phyloP scores from a whole-genome alignment of 352 stramenopile species.

The Phytophthora sansomeana region DNA sequence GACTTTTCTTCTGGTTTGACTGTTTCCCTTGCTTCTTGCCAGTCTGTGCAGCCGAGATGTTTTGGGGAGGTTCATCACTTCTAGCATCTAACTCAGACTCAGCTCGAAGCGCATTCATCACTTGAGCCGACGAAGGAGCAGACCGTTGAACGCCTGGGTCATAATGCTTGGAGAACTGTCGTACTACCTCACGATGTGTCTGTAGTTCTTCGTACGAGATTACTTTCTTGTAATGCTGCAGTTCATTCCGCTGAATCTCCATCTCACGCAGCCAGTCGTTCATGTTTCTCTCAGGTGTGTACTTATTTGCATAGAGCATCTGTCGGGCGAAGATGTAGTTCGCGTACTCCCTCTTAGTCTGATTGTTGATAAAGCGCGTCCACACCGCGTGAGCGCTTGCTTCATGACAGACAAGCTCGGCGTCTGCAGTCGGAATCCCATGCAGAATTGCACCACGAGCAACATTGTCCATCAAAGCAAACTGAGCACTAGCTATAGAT shows the following conservation, averaged over 20 bases:
- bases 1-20: background rate
- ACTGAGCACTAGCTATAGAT: background rate
- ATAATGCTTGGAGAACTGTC: conserved; percentile 5
- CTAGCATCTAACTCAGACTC: conserved; percentile 8
- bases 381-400: background rate
- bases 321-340: conserved; percentile 19
- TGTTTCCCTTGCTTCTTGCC: conserved; percentile 10
- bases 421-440: background rate
- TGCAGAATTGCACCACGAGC: background rate
- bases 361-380: background rate
- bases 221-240: conserved; percentile 7
- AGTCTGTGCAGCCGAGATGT: conserved; percentile 4
- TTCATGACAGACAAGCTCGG: background rate
- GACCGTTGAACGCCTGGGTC: background rate
- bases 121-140: conserved; percentile 7
- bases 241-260: background rate
- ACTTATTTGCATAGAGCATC: conserved; percentile 4
- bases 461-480: background rate
- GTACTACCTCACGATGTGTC: conserved; percentile 11
- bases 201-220: conserved; percentile 9
- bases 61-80: background rate
- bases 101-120: conserved; percentile 21
- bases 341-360: conserved; percentile 9
- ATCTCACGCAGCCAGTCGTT: conserved; percentile 17
- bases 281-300: conserved; percentile 9